Percentiles rank a stretch among this genome's conserved stretches.
phyloP scores from a whole-genome alignment of 2,329 filamentous ascomycete genomes.

The Aspergillus viridinutans region DNA sequence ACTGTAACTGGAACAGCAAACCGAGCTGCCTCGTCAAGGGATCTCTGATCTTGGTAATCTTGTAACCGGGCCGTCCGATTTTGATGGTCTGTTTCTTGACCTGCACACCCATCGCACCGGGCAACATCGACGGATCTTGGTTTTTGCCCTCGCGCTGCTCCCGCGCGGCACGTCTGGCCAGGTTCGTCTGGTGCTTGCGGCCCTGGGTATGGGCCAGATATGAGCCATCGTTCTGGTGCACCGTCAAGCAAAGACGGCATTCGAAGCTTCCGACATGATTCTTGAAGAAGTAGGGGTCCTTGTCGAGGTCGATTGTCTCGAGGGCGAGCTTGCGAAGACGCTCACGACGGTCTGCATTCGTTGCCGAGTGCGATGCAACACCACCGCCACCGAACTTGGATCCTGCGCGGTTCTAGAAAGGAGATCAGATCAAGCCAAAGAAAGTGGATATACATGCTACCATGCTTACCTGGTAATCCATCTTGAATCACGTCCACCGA shows the following conservation, averaged over 20 bases:
- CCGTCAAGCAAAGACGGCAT: constrained; percentile 91
- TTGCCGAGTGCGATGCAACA: constrained; percentile 87
- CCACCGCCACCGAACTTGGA: constrained; percentile 98
- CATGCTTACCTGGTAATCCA: constrained; percentile 50
- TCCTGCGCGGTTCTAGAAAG: constrained; percentile 76
- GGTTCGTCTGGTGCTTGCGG: constrained; percentile 97
- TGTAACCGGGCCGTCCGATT: constrained; percentile 94
- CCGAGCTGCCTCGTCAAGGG: constrained; percentile 84
- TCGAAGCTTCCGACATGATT: constrained; percentile 98
- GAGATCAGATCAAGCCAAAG: constrained; percentile 9
- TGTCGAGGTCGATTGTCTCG: constrained; percentile 98
- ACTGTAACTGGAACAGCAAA: constrained; percentile 92
- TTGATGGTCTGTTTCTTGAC: constrained; percentile 83
- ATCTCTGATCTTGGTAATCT: constrained; percentile 94
- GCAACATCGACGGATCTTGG: constrained; percentile 60
- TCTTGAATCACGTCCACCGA: constrained; percentile 17
- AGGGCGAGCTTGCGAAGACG: constrained; percentile 96
- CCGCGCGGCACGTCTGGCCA: constrained; percentile 89
- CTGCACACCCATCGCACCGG: constrained; percentile 72
- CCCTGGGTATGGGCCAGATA: constrained; percentile 98
- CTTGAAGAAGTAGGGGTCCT: constrained; percentile 99
- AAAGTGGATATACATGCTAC: background rate
- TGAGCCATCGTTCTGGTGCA: constrained; percentile 98
- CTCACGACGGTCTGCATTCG: constrained; percentile 95
- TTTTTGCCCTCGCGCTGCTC: constrained; percentile 83